Percentiles rank a stretch among this genome's conserved stretches.
These are phyloP conservation scores for Spathaspora boniae DNA, from an alignment of 805 yeast genomes.

Conservation along the genomic window DNA sequence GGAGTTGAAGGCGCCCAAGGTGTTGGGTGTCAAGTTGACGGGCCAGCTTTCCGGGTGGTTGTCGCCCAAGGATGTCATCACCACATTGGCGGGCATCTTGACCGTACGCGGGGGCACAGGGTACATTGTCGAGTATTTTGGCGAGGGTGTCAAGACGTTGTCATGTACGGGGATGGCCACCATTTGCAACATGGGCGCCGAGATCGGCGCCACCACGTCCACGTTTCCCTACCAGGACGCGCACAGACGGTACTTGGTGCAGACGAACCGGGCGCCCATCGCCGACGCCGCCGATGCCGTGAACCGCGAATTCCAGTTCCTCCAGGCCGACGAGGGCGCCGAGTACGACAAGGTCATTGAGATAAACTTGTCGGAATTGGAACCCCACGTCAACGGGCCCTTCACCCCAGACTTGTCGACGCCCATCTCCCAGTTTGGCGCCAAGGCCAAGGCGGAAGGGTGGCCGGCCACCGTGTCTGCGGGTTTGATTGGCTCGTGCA, in stretches of 20 bases:
- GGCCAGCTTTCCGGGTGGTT: conserved; percentile 92
- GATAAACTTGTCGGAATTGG: conserved; percentile 82
- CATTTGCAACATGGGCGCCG: conserved; percentile 99
- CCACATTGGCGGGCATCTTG: conserved; percentile 84
- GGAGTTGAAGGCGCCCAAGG: conserved; percentile 97
- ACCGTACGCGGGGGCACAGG: conserved; percentile 99
- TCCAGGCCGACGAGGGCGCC: conserved; percentile 88
- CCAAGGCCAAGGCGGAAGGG: conserved; percentile 74
- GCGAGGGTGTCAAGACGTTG: conserved; percentile 84
- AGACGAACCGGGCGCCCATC: conserved; percentile 80
- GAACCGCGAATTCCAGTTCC: no score
- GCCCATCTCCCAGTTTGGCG: conserved; percentile 83
- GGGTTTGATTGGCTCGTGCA: conserved; percentile 97
- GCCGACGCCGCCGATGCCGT: conserved; percentile 74
- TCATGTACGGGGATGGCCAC: conserved; percentile 99
- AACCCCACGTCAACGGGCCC: conserved; percentile 97
- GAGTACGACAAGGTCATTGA: conserved; percentile 93
- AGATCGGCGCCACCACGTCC: conserved; percentile 98
- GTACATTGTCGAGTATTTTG: conserved; percentile 91
- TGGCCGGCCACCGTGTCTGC: conserved; percentile 95
- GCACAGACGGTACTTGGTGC: conserved; percentile 71
- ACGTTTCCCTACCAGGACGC: conserved; percentile 91
- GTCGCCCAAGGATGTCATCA: conserved; percentile 95
- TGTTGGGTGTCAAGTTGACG: conserved; percentile 89
- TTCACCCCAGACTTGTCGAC: conserved; percentile 98